Base-by-base conservation (phyloP, 1,284 basidiomycete genomes). In the Trichosporon faecale region DNA sequence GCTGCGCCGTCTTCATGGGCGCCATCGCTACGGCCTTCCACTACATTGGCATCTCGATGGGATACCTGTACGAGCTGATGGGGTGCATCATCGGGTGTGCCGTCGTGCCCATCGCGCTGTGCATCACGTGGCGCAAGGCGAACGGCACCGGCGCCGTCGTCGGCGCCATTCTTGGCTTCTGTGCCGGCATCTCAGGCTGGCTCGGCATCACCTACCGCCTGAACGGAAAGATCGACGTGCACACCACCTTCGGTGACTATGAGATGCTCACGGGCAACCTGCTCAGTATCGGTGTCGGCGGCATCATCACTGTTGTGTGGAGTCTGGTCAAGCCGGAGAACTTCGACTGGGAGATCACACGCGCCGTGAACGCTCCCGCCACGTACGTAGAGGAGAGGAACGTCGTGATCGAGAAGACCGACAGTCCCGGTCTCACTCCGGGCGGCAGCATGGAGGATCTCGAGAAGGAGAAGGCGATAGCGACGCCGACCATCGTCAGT, bases 11-110 rank as follows among this genome's bases (percentile, higher is more conserved):
- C 44, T 85, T 91, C 64, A 93, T 94, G 88, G 92, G 90, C 33
- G 75, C 93, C 14, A 89, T 92, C 1, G 95, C 93, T 0, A 84
- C 91, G 35, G 91, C 94, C 70, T 97, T 95, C 86, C 90, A 88
- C 84, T 93, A 92, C 78, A 93, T 94, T 72, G 93, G 93, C 4
- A 89, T 98, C 68, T 91, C 89, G 6, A 92, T 94, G 91, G 93
- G 74, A 27, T 72, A 75, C 69, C 64, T 77, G 37, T 67, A 70
- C 70, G 64, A 80, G 60, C 78, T 81, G 9, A 84, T 85, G 76
- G 86, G 86, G 0, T 83, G 83, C 40, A 77, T 87, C 64, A 88
- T 96, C 18, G 93, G 93, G 0, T 90, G 91, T 2, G 94, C 88
- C 1, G 94, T 95, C 40, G 90, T 90, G 4, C 94, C 94, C 2